Percentiles rank a stretch among this genome's conserved stretches.
Conservation (phyloP, 148 eudicot genomes). For the Nepenthes gracilis region DNA sequence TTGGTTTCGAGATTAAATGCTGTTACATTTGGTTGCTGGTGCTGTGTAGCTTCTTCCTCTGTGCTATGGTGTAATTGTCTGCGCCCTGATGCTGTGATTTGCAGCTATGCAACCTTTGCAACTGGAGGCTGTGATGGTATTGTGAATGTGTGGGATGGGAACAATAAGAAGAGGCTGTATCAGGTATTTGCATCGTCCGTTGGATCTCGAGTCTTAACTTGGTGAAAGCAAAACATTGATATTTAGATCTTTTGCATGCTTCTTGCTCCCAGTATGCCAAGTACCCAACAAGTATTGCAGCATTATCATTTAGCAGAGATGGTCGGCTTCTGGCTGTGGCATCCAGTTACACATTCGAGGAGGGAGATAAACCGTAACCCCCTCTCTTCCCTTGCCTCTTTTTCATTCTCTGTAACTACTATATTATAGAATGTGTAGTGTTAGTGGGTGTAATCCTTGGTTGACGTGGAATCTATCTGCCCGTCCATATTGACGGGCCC, state of each 20-base stretch:
- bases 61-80: background rate
- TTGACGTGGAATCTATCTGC: no score
- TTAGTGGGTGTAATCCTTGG: no score
- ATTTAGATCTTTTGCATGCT: background rate
- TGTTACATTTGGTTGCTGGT: no score
- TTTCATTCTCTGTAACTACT: no score
- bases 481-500: no score
- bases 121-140: constrained; percentile 97
- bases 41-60: no score
- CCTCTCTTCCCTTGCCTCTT: no score
- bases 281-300: constrained; percentile 86
- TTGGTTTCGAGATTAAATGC: no score
- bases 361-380: constrained; percentile 68
- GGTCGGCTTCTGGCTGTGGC: constrained; percentile 83
- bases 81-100: constrained; percentile 4
- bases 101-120: constrained; percentile 95
- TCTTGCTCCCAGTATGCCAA: constrained; percentile 53
- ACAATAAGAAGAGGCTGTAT: constrained; percentile 92
- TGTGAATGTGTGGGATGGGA: constrained; percentile 97
- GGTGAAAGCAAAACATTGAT: background rate
- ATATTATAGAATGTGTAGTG: no score
- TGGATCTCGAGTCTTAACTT: background rate
- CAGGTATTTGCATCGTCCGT: constrained; percentile 37
- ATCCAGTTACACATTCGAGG: constrained; percentile 88
- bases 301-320: constrained; percentile 82